These are phyloP conservation scores for Cymbidium sinense DNA, from an alignment of 106 monocot species.

Conservation along the genomic window DNA sequence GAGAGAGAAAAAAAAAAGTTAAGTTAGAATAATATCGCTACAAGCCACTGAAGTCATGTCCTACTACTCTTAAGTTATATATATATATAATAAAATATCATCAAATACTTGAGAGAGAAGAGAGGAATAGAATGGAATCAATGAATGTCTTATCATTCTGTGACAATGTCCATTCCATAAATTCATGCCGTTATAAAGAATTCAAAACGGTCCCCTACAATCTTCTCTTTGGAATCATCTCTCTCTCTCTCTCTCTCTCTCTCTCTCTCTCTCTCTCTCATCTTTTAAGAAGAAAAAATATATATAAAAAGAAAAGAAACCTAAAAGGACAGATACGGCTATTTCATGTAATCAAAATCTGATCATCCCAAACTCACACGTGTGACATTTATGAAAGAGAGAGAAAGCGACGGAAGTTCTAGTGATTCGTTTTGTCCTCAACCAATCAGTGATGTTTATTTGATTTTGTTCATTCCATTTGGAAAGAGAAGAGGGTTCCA, in stretches of 20 bases:
- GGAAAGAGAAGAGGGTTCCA: background rate
- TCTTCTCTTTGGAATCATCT: background rate
- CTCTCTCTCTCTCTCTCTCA: too few species aligned
- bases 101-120: too few species aligned
- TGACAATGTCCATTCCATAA: background rate
- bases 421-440: background rate
- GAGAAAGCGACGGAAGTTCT: background rate
- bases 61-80: background rate
- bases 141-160: background rate
- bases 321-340: background rate
- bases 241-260: too few species aligned
- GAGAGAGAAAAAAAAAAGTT: too few species aligned
- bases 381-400: slow-evolving; percentile 5
- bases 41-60: too few species aligned
- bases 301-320: background rate
- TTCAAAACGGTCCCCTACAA: background rate
- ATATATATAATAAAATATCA: background rate
- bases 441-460: background rate
- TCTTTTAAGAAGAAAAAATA: background rate
- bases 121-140: background rate
- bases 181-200: background rate
- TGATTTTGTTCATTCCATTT: background rate
- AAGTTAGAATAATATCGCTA: too few species aligned
- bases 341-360: background rate
- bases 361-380: background rate